Conservation (phyloP, 352 stramenopile genomes). For the Globisporangium nunn region DNA sequence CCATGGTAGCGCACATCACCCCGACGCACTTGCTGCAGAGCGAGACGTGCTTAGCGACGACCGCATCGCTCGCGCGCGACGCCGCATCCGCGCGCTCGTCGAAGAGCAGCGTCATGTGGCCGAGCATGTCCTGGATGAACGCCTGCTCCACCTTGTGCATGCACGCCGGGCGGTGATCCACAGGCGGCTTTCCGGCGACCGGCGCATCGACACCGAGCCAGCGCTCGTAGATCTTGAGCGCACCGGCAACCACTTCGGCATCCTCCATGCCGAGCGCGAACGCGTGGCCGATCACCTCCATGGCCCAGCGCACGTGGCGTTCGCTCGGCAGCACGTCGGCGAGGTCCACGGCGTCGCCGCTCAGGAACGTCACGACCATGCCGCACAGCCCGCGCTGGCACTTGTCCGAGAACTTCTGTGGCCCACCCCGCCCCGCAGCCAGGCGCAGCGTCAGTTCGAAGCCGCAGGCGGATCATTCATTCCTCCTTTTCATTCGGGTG, state of each 20-base stretch:
- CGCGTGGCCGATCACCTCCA: slow-evolving; percentile 81
- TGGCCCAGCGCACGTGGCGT: slow-evolving; percentile 79
- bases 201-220: slow-evolving; percentile 64
- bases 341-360: slow-evolving; percentile 39
- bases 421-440: neutral
- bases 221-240: slow-evolving; percentile 72
- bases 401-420: slow-evolving; percentile 83
- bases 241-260: slow-evolving; percentile 70
- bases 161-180: slow-evolving; percentile 51
- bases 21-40: slow-evolving; percentile 58
- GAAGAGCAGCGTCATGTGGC: slow-evolving; percentile 85
- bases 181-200: slow-evolving; percentile 23
- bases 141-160: slow-evolving; percentile 82
- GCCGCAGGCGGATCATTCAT: neutral
- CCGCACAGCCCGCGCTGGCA: slow-evolving; percentile 80
- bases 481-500: neutral
- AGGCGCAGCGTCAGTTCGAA: neutral
- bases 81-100: slow-evolving; percentile 50
- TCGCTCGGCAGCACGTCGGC: slow-evolving; percentile 49
- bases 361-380: slow-evolving; percentile 72
- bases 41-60: slow-evolving; percentile 63
- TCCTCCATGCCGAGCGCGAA: slow-evolving; percentile 85
- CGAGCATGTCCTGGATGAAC: slow-evolving; percentile 84
- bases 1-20: too few species aligned
- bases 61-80: slow-evolving; percentile 19